Conservation (phyloP, 768 basidiomycete species). For the Boletus coccyginus region DNA sequence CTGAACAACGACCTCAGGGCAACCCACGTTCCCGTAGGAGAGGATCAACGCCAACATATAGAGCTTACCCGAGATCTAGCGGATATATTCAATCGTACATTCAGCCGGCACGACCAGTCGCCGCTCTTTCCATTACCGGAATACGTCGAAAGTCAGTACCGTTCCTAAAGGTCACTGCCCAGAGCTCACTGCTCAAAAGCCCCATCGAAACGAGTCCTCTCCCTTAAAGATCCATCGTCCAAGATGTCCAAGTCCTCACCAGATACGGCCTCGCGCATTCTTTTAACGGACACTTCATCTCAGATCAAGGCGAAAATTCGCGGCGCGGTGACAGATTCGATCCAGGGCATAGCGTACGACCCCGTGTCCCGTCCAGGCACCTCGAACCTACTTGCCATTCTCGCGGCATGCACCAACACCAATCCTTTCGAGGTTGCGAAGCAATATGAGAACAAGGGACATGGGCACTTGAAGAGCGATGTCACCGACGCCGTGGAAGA, state of each 20-base stretch:
- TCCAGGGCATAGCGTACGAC: conserved; percentile 73
- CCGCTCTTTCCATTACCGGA: conserved; percentile 71
- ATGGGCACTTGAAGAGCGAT: conserved; percentile 69
- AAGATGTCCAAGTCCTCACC: conserved; percentile 98
- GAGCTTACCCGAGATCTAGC: conserved; percentile 86
- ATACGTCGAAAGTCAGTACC: conserved; percentile 66
- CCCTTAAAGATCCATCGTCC: conserved; percentile 75
- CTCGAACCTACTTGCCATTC: conserved; percentile 48
- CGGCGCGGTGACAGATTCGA: conserved; percentile 83
- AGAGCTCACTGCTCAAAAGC: conserved; percentile 43
- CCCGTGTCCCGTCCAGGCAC: conserved; percentile 78
- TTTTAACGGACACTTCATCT: conserved; percentile 69
- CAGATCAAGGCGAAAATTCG: conserved; percentile 72
- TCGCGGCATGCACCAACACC: conserved; percentile 66
- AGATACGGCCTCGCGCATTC: conserved; percentile 74
- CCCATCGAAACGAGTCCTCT: conserved; percentile 76
- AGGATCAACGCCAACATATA: conserved; percentile 94
- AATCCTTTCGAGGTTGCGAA: conserved; percentile 44
- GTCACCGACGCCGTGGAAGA: conserved; percentile 73
- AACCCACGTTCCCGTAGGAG: conserved; percentile 93
- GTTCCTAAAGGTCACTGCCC: background rate
- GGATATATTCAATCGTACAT: conserved; percentile 75
- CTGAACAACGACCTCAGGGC: conserved; percentile 45
- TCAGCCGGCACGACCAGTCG: conserved; percentile 36
- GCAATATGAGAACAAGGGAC: conserved; percentile 51